phyloP scores from a whole-genome alignment of 768 basidiomycete genomes.

The Russula abietina region DNA sequence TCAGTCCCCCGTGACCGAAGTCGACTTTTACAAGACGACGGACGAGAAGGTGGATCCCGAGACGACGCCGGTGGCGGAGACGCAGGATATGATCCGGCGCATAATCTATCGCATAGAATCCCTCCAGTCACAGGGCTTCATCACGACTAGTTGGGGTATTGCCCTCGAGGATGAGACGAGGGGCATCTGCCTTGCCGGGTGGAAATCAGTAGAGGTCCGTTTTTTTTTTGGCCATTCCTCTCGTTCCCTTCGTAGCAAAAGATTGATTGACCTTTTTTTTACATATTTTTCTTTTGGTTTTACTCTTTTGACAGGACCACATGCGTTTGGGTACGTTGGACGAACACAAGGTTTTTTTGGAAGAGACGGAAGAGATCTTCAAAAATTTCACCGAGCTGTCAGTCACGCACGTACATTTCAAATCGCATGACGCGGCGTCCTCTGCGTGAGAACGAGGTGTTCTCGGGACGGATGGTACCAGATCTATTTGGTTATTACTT shows the following conservation, averaged over 20 bases:
- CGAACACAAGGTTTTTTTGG: neutral
- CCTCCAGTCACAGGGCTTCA: slow-evolving; percentile 1
- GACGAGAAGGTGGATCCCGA: neutral
- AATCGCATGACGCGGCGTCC: neutral
- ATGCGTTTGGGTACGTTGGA: slow-evolving; percentile 12
- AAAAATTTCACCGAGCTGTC: neutral
- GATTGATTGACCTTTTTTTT: neutral
- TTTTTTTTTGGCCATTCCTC: too few relatives aligned
- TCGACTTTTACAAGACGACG: neutral
- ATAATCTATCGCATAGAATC: neutral
- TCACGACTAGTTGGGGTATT: neutral
- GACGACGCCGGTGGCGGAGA: neutral
- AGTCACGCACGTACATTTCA: slow-evolving; percentile 9
- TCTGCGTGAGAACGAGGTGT: neutral
- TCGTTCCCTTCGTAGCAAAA: neutral
- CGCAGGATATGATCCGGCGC: neutral
- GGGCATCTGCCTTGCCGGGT: slow-evolving; percentile 1
- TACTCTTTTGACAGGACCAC: neutral
- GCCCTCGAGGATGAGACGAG: neutral
- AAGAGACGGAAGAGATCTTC: slow-evolving; percentile 9
- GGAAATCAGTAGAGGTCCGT: slow-evolving; percentile 12
- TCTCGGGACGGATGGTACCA: neutral
- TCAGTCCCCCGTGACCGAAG: neutral
- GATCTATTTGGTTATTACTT: neutral
- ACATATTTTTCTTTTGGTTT: neutral